Percentiles rank a stretch among this genome's conserved stretches.
These are phyloP conservation scores for Meripilus lineatus DNA, from an alignment of 1,284 basidiomycete genomes.

Conservation along the genomic window DNA sequence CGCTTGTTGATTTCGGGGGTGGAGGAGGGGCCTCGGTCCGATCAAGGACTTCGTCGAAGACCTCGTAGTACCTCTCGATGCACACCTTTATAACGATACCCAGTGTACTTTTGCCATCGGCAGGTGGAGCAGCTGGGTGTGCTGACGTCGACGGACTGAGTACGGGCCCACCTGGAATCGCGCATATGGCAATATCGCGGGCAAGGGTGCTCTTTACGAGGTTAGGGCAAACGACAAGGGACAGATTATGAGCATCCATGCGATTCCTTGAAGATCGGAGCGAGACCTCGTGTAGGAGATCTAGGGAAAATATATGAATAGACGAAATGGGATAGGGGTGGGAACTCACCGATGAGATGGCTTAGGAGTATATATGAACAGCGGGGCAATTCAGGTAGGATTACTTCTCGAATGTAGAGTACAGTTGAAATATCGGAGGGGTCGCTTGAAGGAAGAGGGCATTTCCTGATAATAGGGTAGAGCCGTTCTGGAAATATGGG, in stretches of 20 bases:
- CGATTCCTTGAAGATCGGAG: constrained; percentile 57
- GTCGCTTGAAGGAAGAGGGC: constrained; percentile 55
- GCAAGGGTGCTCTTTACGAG: constrained; percentile 64
- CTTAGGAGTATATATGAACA: constrained; percentile 74
- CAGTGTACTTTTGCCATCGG: constrained; percentile 54
- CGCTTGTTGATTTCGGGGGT: constrained; percentile 20
- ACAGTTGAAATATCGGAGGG: constrained; percentile 53
- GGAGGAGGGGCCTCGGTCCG: constrained; percentile 54
- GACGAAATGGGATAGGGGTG: constrained; percentile 5
- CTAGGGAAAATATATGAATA: constrained; percentile 32
- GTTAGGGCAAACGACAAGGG: constrained; percentile 76
- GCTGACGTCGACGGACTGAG: constrained; percentile 21
- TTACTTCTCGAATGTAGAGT: constrained; percentile 57
- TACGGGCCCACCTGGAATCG: constrained; percentile 44
- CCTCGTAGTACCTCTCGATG: constrained; percentile 78
- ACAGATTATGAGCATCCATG: constrained; percentile 82
- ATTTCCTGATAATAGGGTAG: constrained; percentile 62
- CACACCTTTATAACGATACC: constrained; percentile 71
- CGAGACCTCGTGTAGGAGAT: constrained; percentile 75
- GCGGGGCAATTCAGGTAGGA: constrained; percentile 63
- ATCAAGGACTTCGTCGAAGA: constrained; percentile 76
- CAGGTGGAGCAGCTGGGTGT: constrained; percentile 20
- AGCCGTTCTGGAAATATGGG: constrained; percentile 68
- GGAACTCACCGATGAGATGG: constrained; percentile 62
- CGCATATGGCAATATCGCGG: constrained; percentile 69